Evolutionary conservation across 192 early-diverging fungal species (phyloP).

Genomic region (Lobosporangium transversale): DNA sequence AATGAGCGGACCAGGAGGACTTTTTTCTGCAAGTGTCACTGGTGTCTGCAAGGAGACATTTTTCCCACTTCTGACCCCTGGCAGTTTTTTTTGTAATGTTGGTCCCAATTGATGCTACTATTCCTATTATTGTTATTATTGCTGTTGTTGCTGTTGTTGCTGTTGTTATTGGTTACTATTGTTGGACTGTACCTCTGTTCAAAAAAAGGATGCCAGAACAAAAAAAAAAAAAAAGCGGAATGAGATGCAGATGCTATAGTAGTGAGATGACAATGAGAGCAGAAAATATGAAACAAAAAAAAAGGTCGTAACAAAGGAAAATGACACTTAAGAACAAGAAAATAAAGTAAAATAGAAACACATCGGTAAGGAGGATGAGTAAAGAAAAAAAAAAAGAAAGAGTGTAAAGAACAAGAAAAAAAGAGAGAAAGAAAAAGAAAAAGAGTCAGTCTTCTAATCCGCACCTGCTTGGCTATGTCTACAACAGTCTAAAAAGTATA

Average conservation of each 20-base stretch:
- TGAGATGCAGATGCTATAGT: too few relatives aligned
- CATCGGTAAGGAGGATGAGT: not conserved
- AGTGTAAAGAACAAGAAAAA: conserved; percentile 5
- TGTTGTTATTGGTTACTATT: not conserved
- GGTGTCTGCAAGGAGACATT: too few relatives aligned
- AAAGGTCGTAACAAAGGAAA: conserved; percentile 1
- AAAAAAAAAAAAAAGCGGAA: too few relatives aligned
- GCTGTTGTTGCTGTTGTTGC: not conserved
- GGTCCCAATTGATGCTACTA: too few relatives aligned
- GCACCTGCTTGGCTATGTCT: too few relatives aligned
- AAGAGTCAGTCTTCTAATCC: not conserved
- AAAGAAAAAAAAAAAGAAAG: not conserved
- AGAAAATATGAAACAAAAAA: too few relatives aligned
- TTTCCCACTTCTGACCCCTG: not conserved
- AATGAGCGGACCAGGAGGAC: not conserved
- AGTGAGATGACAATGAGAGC: too few relatives aligned
- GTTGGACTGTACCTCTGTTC: not conserved
- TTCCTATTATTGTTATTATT: too few relatives aligned
- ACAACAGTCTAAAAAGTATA: too few relatives aligned
- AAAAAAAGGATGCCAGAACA: too few relatives aligned
- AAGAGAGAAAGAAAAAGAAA: conserved; percentile 4
- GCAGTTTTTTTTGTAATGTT: not conserved
- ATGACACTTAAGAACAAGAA: not conserved
- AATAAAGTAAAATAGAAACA: not conserved
- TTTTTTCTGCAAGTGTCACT: too few relatives aligned